Base-by-base conservation (phyloP, 2,329 filamentous ascomycete genomes). In the Penicillium occitanis region DNA sequence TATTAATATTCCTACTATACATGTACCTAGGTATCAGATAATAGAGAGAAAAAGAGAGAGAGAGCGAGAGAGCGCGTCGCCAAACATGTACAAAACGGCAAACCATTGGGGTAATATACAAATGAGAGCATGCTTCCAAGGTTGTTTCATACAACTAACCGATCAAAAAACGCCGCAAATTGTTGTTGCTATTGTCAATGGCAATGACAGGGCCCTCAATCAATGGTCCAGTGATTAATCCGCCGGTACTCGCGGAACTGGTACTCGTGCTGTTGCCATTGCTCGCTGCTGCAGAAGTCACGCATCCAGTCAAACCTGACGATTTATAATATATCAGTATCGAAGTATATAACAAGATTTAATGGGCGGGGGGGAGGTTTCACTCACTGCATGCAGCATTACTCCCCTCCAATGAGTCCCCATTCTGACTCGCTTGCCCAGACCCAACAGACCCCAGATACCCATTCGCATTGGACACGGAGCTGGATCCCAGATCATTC, bases 361-460 rank as follows among this genome's bases (percentile, higher is more conserved):
- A 3, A 25, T 25, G 25, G 3, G 3, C 14, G 10, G 30, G 30
- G 7, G 22, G 3, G 8, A 35, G 8, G 33, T n/a, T 42, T 7
- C 17, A 58, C 62, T 59, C 42, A 64, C 62, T 59, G 53, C 62
- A 64, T 5, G 62, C 51, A 25, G 62, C 62, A 40, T 53, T 64
- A 57, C 42, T 64, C 2, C 62, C 62, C 11, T 64, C 62, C 40
- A 64, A n/a, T 10, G 62, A 64, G 7, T 64, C 3, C 6, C 37
- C 51, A 44, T 64, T 64, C 51, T 64, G 62, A 53, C 37, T 44
- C 4, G 62, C 62, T 50, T 64, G 62, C 4, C 62, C 62, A 17
- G 62, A 59, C 10, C 62, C 62, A 17, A 64, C 19, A 2, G 62
- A 64, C 2, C 62, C 62, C 42, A 64, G 8, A 50, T 50, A 50